Percentiles rank a stretch among this genome's conserved stretches.
These are phyloP conservation scores for Lachnellula subtilissima DNA, from an alignment of 2,329 filamentous ascomycete species.

Conservation along the genomic window DNA sequence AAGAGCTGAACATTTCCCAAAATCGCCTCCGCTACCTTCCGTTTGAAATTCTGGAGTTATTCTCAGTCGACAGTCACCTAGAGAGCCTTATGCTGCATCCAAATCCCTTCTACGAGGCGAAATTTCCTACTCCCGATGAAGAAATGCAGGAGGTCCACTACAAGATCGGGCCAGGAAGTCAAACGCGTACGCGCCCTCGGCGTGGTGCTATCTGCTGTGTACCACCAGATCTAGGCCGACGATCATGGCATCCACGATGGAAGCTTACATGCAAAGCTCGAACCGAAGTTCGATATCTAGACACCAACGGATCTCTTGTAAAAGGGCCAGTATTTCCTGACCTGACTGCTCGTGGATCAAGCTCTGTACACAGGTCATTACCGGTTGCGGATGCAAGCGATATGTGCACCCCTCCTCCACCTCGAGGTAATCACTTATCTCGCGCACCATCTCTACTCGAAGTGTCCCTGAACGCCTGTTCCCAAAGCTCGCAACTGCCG, in stretches of 20 bases:
- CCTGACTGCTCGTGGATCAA: background rate
- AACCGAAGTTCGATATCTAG: constrained; percentile 28
- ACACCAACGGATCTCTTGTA: constrained; percentile 21
- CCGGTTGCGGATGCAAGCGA: constrained; percentile 17
- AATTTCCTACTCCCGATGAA: constrained; percentile 11
- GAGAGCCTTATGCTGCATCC: constrained; percentile 52
- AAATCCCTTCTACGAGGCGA: constrained; percentile 54
- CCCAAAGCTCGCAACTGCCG: constrained; percentile 19
- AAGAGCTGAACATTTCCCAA: constrained; percentile 60
- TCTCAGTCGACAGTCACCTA: constrained; percentile 44
- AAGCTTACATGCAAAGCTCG: constrained; percentile 24
- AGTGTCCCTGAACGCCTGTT: constrained; percentile 26
- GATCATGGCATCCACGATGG: constrained; percentile 23
- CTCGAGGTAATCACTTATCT: constrained; percentile 16
- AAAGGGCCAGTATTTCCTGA: constrained; percentile 27
- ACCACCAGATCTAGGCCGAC: background rate
- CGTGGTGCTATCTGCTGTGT: background rate
- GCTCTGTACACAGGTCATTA: constrained; percentile 4
- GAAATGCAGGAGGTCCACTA: constrained; percentile 6
- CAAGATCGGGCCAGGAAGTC: constrained; percentile 10
- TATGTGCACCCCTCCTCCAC: constrained; percentile 16
- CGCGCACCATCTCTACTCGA: constrained; percentile 29
- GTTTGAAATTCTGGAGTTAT: constrained; percentile 55
- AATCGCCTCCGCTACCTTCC: constrained; percentile 59
- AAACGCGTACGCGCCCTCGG: constrained; percentile 5